phyloP scores from a whole-genome alignment of 2,329 filamentous ascomycete genomes.

The Ceratocystis ficicola region DNA sequence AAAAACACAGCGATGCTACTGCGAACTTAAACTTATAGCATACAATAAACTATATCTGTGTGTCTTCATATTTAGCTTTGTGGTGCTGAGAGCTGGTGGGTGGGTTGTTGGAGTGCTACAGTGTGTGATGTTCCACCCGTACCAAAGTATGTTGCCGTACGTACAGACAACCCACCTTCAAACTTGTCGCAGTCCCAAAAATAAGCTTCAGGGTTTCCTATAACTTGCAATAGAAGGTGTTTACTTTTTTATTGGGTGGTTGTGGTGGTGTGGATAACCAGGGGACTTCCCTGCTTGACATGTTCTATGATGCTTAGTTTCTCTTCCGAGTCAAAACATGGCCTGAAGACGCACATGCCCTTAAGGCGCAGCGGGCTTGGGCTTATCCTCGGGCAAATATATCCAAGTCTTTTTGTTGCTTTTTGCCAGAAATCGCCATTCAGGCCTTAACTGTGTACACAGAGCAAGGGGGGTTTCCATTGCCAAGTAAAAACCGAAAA shows the following conservation, averaged over 20 bases:
- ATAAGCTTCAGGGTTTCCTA: background rate
- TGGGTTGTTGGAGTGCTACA: background rate
- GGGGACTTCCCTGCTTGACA: constrained; percentile 1
- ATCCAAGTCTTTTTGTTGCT: too few species aligned
- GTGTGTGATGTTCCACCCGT: background rate
- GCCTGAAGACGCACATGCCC: background rate
- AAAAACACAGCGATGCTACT: background rate
- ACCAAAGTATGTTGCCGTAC: background rate
- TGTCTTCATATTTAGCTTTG: background rate
- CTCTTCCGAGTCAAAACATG: background rate
- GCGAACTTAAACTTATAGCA: background rate
- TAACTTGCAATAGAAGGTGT: background rate
- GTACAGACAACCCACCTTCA: background rate
- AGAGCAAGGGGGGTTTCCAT: too few species aligned
- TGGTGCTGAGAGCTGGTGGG: background rate
- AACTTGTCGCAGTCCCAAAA: background rate
- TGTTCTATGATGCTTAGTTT: background rate
- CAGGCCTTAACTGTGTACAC: too few species aligned
- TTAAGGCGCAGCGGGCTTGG: background rate
- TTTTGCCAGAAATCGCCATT: background rate
- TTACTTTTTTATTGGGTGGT: background rate
- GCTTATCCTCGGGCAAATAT: background rate
- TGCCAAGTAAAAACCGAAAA: too few species aligned
- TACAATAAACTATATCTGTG: background rate
- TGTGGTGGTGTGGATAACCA: background rate